phyloP scores from a whole-genome alignment of 768 basidiomycete genomes.

The Cystobasidium tubakii region DNA sequence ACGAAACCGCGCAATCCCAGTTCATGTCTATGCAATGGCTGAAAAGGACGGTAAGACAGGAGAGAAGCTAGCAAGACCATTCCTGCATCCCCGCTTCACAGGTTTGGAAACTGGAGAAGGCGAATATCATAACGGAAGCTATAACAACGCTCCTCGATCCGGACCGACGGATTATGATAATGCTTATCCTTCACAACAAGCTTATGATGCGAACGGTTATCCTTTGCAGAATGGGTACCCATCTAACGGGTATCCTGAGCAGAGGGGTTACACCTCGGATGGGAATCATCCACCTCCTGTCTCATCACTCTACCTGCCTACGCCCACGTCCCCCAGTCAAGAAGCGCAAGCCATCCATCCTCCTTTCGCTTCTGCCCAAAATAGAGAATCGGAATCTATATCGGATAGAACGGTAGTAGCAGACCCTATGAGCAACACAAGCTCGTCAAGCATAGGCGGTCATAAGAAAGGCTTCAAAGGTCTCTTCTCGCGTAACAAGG shows the following conservation, averaged over 20 bases:
- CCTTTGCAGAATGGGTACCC: neutral
- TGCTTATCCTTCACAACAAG: neutral
- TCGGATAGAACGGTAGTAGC: slow-evolving; percentile 14
- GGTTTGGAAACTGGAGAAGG: neutral
- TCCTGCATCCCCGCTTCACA: neutral
- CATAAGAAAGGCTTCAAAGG: neutral
- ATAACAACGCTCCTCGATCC: neutral
- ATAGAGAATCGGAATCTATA: neutral
- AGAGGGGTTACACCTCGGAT: neutral
- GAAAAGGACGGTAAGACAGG: neutral
- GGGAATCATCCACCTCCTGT: slow-evolving; percentile 9
- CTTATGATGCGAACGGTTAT: neutral
- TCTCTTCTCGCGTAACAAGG: neutral
- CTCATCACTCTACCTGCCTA: slow-evolving; percentile 16
- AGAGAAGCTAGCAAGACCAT: slow-evolving; percentile 4
- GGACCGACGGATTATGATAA: neutral
- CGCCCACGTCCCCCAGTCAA: neutral
- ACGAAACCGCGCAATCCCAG: neutral
- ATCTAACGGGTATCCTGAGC: neutral
- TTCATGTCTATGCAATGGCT: neutral
- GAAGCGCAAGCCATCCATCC: neutral
- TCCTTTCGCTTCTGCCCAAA: neutral
- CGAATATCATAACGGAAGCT: neutral
- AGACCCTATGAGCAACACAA: neutral
- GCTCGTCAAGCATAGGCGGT: neutral